Percentiles rank a stretch among this genome's conserved stretches.
phyloP scores from a whole-genome alignment of 2,329 filamentous ascomycete genomes.

The Calonectria multiphialidica region DNA sequence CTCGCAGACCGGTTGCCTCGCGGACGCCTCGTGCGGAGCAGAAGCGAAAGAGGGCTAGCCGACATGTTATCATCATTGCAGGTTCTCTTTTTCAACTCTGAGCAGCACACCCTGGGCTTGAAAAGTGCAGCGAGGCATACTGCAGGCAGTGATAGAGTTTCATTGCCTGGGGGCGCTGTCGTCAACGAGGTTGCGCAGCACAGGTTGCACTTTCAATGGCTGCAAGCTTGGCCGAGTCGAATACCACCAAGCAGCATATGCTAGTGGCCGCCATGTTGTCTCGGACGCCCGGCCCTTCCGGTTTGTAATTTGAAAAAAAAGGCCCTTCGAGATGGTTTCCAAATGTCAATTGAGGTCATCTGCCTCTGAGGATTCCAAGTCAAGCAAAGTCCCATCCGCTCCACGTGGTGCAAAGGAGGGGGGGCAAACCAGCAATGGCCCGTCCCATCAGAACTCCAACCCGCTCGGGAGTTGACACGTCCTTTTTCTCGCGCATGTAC shows the following conservation, averaged over 20 bases:
- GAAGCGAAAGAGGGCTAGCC: neutral
- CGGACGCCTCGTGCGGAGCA: slow-evolving; percentile 11
- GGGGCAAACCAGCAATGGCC: neutral
- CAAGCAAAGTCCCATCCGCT: neutral
- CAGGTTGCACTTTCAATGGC: neutral
- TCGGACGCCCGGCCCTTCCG: neutral
- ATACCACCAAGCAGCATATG: neutral
- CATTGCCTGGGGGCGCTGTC: neutral
- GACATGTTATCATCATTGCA: too few relatives aligned
- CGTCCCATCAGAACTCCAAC: neutral
- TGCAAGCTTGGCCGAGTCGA: neutral
- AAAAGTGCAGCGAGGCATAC: slow-evolving; percentile 6
- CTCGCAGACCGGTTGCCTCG: neutral
- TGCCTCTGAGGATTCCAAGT: neutral
- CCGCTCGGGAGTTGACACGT: neutral
- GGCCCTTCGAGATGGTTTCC: neutral
- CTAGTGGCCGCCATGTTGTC: neutral
- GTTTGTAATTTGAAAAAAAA: neutral
- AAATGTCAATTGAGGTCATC: neutral
- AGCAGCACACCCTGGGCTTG: neutral
- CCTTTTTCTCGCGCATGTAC: neutral
- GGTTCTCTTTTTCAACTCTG: neutral
- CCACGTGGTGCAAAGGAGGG: neutral
- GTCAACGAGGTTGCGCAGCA: neutral
- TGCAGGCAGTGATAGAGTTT: neutral